phyloP scores from a whole-genome alignment of 352 stramenopile genomes.

The Blastocystis sp. region DNA sequence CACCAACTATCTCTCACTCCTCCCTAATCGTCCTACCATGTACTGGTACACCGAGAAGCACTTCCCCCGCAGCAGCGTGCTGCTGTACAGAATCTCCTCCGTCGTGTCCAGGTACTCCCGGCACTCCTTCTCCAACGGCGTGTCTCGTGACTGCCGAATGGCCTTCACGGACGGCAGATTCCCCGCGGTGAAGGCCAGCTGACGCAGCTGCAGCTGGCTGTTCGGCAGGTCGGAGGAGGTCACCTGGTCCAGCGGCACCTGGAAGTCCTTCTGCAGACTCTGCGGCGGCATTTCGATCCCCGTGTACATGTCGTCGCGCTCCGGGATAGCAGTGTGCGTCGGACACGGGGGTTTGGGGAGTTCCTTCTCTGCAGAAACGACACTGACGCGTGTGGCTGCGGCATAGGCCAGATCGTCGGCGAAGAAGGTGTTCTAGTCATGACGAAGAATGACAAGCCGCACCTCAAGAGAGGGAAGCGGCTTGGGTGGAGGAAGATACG shows the following conservation, averaged over 20 bases:
- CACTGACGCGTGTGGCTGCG: background rate
- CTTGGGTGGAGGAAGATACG: conserved; percentile 4
- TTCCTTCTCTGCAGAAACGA: background rate
- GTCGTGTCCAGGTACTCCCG: conserved; percentile 19
- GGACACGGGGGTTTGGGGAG: background rate
- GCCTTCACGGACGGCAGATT: background rate
- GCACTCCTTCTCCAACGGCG: background rate
- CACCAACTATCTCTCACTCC: conserved; percentile 34
- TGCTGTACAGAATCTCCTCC: conserved; percentile 62
- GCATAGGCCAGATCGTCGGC: background rate
- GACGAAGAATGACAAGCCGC: background rate
- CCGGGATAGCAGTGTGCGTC: background rate
- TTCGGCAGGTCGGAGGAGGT: background rate
- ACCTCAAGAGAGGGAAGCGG: background rate
- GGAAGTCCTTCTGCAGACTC: background rate
- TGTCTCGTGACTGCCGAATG: background rate
- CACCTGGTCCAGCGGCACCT: background rate
- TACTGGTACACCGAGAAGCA: conserved; percentile 13
- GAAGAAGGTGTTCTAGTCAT: background rate
- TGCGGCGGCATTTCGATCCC: background rate
- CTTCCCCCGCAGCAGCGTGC: conserved; percentile 32
- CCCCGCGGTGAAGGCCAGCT: conserved; percentile 46
- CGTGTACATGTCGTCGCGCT: background rate
- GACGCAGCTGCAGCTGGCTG: conserved; percentile 3
- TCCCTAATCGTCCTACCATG: background rate